Conservation (phyloP, 352 stramenopile genomes). For the Peronospora farinosa region DNA sequence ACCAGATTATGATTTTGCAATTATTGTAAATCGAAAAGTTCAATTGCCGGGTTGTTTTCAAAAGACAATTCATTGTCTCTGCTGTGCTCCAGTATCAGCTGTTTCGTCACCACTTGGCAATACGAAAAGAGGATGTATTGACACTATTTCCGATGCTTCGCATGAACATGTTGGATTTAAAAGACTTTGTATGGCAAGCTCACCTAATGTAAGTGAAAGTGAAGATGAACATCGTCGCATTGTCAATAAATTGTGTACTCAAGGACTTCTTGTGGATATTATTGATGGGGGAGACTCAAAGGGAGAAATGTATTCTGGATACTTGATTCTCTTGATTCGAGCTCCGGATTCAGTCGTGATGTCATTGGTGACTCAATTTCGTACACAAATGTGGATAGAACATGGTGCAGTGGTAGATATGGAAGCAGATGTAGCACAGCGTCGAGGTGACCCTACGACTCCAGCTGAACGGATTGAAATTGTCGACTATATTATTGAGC, state of each 20-base stretch:
- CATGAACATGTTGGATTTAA: conserved; percentile 55
- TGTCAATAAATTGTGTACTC: conserved; percentile 62
- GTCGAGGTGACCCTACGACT: conserved; percentile 48
- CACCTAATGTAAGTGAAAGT: conserved; percentile 45
- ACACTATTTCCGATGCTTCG: conserved; percentile 25
- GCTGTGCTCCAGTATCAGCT: conserved; percentile 26
- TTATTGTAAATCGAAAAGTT: conserved; percentile 73
- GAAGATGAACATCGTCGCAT: conserved; percentile 80
- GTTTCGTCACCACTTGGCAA: conserved; percentile 1
- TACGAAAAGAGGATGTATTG: conserved; percentile 17
- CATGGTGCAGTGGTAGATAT: conserved; percentile 76
- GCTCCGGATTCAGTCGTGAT: conserved; percentile 55
- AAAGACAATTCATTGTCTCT: conserved; percentile 27
- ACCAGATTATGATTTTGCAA: conserved; percentile 69
- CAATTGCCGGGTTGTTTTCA: conserved; percentile 31
- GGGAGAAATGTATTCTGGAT: conserved; percentile 76
- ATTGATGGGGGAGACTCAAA: conserved; percentile 79
- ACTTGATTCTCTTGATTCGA: conserved; percentile 67
- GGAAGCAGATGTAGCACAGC: conserved; percentile 59
- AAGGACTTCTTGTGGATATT: conserved; percentile 75
- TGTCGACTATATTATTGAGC: conserved; percentile 79
- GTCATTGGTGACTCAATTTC: conserved; percentile 55
- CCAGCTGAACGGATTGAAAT: conserved; percentile 81
- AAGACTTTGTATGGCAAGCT: conserved; percentile 53
- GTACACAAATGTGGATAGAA: conserved; percentile 70